Conservation (phyloP, 1,284 basidiomycete genomes). For the Leccinum pseudoinsigne region DNA sequence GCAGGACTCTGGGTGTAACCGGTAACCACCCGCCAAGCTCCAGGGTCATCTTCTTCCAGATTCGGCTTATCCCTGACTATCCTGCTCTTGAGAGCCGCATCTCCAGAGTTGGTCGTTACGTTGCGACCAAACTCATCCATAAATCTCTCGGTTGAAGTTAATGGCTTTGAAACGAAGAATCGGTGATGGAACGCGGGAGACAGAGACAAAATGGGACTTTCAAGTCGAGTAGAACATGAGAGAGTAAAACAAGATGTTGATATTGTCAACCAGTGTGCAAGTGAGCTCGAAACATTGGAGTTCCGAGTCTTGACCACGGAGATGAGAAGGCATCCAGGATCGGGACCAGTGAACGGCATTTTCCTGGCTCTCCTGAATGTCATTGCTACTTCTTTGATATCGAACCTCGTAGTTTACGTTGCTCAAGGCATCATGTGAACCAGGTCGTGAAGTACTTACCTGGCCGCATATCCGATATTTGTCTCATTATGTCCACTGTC, state of each 20-base stretch:
- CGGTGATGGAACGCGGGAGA: neutral
- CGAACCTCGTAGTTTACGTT: neutral
- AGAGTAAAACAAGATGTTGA: neutral
- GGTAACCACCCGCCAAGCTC: neutral
- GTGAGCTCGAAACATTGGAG: neutral
- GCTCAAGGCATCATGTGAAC: neutral
- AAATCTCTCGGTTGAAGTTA: constrained; percentile 3
- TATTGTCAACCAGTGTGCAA: neutral
- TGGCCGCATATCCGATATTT: neutral
- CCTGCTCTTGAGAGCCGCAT: neutral
- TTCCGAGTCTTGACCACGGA: constrained; percentile 4
- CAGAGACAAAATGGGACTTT: neutral
- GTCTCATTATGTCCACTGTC: neutral
- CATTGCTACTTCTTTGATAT: neutral
- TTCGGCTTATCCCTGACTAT: constrained; percentile 1
- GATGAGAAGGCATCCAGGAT: neutral
- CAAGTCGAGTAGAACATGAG: constrained; percentile 2
- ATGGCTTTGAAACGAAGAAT: constrained; percentile 5
- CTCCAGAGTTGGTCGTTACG: neutral
- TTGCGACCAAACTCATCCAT: neutral
- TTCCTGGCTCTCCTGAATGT: neutral
- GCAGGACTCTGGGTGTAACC: neutral
- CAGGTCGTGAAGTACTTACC: neutral
- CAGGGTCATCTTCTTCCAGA: neutral
- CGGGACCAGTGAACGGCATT: neutral